phyloP scores from a whole-genome alignment of 106 monocot genomes.

The Dendrobium nobile region DNA sequence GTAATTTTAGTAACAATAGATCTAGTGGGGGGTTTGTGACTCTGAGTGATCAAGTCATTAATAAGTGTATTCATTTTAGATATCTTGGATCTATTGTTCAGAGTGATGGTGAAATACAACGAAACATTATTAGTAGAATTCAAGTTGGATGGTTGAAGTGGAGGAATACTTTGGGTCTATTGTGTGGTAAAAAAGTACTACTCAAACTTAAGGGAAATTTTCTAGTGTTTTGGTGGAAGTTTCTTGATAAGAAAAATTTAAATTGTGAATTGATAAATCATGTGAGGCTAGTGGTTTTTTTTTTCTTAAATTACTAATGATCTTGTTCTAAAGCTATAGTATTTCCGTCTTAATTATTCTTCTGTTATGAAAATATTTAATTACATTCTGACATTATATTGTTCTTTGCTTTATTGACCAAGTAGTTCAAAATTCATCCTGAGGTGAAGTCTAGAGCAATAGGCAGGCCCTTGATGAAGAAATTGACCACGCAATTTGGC shows the following conservation, averaged over 20 bases:
- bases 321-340: neutral
- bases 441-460: slow-evolving; percentile 20
- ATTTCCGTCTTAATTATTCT: neutral
- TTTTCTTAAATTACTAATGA: neutral
- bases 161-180: too few relatives aligned
- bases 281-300: neutral
- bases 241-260: neutral
- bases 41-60: too few relatives aligned
- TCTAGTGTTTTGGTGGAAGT: too few relatives aligned
- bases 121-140: too few relatives aligned
- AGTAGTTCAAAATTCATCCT: slow-evolving; percentile 36
- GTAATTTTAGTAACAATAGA: too few relatives aligned
- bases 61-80: too few relatives aligned
- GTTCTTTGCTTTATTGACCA: slow-evolving; percentile 4
- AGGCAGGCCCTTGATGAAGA: slow-evolving; percentile 21
- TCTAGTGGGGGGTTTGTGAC: too few relatives aligned
- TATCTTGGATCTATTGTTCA: too few relatives aligned
- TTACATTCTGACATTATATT: neutral
- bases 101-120: too few relatives aligned
- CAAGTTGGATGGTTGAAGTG: too few relatives aligned
- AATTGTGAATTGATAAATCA: neutral
- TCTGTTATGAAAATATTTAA: neutral
- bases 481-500: slow-evolving; percentile 23
- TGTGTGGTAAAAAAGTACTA: too few relatives aligned
- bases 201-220: too few relatives aligned